Conservation (phyloP, 192 early-diverging fungal species). For the Nowakowskiella sp. region DNA sequence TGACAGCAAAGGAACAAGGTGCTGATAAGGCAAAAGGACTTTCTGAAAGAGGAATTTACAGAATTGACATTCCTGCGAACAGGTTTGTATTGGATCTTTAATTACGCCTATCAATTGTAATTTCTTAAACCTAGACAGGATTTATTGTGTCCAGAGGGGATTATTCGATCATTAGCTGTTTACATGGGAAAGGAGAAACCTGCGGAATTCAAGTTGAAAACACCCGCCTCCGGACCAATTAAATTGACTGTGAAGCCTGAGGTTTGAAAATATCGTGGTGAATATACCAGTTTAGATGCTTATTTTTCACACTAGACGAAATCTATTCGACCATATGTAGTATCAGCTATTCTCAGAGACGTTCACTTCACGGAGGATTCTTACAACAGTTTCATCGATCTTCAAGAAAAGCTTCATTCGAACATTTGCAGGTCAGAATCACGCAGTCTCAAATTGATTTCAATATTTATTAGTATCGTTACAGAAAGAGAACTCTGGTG, state of each 20-base stretch:
- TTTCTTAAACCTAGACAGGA: constrained; percentile 65
- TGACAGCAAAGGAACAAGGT: constrained; percentile 58
- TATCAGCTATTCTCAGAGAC: constrained; percentile 83
- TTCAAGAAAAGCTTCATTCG: constrained; percentile 97
- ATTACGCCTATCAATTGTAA: constrained; percentile 1
- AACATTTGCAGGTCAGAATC: constrained; percentile 76
- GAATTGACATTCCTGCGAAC: constrained; percentile 99
- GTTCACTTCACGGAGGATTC: constrained; percentile 70
- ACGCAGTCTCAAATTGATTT: constrained; percentile 1
- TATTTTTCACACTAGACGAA: constrained; percentile 49
- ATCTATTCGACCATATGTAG: constrained; percentile 75
- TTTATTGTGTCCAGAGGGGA: constrained; percentile 93
- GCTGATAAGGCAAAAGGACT: constrained; percentile 38
- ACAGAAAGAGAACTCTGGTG: constrained; percentile 82
- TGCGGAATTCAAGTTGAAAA: constrained; percentile 57
- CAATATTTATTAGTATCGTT: constrained; percentile 1
- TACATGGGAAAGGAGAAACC: constrained; percentile 67
- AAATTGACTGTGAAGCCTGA: constrained; percentile 63
- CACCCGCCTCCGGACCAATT: constrained; percentile 50
- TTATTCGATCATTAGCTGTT: constrained; percentile 77
- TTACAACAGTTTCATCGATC: constrained; percentile 94
- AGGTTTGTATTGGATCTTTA: constrained; percentile 19
- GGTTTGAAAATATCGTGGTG: too few species aligned
- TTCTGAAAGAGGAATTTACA: constrained; percentile 74
- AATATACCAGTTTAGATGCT: constrained; percentile 4